Evolutionary conservation across 495 filamentous ascomycete species (phyloP), one percentile per base, ranked within the genome.

Genomic region (Podospora tetraspora): DNA sequence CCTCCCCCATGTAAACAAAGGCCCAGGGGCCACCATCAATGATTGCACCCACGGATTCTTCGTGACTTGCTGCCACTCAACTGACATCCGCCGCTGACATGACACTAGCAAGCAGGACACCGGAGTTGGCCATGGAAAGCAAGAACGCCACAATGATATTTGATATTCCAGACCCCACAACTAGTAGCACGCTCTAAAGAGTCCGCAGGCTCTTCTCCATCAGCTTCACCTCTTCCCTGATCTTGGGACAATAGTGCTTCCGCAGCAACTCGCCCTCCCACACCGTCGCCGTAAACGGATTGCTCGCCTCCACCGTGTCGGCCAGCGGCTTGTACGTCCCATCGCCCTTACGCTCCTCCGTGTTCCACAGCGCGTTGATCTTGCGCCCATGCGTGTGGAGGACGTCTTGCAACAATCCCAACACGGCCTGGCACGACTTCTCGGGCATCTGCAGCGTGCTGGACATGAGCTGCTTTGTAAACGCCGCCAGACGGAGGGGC

Each of bases 231-330:
- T 87, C 89, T 69, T 94, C 91, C 64, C 91, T 82, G 1, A 99
- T 90, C 69, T 87, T 87, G n/a, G 93, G 93, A 69, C 88, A 92
- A 73, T 90, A 99, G 83, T 99, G 95, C 67, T 87, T 81, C 73
- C 87, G 84, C 72, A 99, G 75, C 59, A 99, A 71, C 81, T 97
- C 94, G 3, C 92, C 93, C 74, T 99, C 95, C 94, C 94, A 99
- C 8, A 96, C 83, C 3, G 92, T 96, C 5, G 89, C 86, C 7
- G 94, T 91, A 77, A 93, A 97, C 12, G 94, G 93, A 81, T 96
- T 97, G 67, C 88, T 93, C 23, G 84, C 84, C 75, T 96, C 94
- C 3, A 93, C 81, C 71, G 92, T 86, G 27, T 78, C 81, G 32
- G 76, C 76, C 66, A 84, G 63, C n/a, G 86, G 74, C 74, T 89